phyloP scores from a whole-genome alignment of 2,329 filamentous ascomycete species.

The Fusarium sp. region DNA sequence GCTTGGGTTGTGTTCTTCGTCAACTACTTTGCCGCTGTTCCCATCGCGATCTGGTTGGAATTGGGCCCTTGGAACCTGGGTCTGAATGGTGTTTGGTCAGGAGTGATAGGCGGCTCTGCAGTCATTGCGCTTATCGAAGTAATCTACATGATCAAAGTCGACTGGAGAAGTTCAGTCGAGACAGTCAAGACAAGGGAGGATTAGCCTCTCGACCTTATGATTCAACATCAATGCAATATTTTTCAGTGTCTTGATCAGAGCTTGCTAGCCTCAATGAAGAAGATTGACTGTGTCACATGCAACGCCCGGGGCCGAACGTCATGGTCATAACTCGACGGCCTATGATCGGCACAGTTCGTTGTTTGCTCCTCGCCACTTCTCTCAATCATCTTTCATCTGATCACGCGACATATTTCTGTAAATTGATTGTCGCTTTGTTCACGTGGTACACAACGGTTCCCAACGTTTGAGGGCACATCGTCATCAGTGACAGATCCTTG shows the following conservation, averaged over 20 bases:
- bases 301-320: not conserved
- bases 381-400: not conserved
- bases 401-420: not conserved
- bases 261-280: too few species aligned
- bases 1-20: conserved; percentile 26
- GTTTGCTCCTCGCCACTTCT: not conserved
- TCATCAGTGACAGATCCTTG: not conserved
- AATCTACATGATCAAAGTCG: conserved; percentile 20
- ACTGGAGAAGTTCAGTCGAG: conserved; percentile 19
- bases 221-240: not conserved
- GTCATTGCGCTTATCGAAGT: conserved; percentile 10
- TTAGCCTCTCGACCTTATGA: not conserved
- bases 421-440: not conserved
- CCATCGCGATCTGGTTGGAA: conserved; percentile 20
- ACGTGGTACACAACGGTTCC: not conserved
- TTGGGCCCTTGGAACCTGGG: conserved; percentile 6
- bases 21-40: conserved; percentile 30
- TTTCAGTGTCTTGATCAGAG: too few species aligned
- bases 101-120: conserved; percentile 10
- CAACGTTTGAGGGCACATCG: not conserved
- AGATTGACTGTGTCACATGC: not conserved
- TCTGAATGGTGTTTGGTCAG: conserved; percentile 23
- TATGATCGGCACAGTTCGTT: not conserved
- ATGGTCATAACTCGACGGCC: not conserved
- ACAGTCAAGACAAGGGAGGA: conserved; percentile 18